Evolutionary conservation across 2,329 filamentous ascomycete species (phyloP).

Genomic region (Zymoseptoria crescenta): DNA sequence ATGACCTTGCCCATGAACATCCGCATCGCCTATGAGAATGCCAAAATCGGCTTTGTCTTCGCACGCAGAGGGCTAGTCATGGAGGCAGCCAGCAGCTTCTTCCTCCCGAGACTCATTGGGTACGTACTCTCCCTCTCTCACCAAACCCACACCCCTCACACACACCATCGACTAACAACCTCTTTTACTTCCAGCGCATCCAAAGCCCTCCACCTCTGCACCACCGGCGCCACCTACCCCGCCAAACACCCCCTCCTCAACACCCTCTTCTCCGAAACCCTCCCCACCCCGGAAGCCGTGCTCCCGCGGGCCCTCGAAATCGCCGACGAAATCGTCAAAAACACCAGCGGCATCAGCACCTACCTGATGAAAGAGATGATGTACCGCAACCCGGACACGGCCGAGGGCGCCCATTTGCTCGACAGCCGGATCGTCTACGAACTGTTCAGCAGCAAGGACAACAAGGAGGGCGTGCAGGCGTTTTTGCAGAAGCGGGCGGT

Average conservation of each 20-base stretch:
- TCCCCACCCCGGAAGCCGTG: constrained; percentile 52
- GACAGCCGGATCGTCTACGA: constrained; percentile 59
- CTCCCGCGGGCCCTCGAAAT: constrained; percentile 57
- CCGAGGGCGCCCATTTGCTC: constrained; percentile 63
- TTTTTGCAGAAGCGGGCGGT: constrained; percentile 63
- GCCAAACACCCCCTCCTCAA: constrained; percentile 42
- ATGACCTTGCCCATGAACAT: constrained; percentile 52
- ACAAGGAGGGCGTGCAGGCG: constrained; percentile 59
- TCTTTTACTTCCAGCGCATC: constrained; percentile 31
- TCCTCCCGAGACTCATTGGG: constrained; percentile 63
- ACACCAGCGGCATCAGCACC: constrained; percentile 57
- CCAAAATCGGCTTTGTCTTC: constrained; percentile 70
- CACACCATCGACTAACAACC: neutral
- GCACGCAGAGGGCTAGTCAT: constrained; percentile 60
- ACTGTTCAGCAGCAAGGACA: constrained; percentile 53
- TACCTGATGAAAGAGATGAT: constrained; percentile 66
- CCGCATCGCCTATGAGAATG: constrained; percentile 45
- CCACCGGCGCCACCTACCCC: constrained; percentile 56
- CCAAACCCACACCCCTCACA: neutral
- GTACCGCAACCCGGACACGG: constrained; percentile 49
- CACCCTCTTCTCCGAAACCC: constrained; percentile 58
- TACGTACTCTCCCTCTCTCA: constrained; percentile 13
- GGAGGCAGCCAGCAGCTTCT: constrained; percentile 65
- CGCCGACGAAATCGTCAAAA: constrained; percentile 58
- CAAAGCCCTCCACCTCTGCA: constrained; percentile 56